Percentiles rank a stretch among this genome's conserved stretches.
Evolutionary conservation across 2,329 filamentous ascomycete genomes (phyloP).

Genomic region (Claviceps pazoutovae): DNA sequence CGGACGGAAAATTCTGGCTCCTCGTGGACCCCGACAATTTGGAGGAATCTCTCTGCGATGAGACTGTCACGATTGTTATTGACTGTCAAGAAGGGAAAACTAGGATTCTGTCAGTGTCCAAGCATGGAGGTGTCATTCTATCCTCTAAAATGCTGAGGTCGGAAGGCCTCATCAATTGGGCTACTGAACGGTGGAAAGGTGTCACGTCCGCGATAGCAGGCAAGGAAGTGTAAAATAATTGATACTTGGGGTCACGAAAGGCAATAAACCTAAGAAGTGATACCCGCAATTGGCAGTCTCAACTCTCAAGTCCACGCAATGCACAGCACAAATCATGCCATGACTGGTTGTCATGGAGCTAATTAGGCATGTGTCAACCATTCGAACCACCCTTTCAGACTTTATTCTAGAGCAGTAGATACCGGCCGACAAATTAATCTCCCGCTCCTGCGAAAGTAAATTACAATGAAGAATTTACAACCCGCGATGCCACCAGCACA

Average conservation of each 20-base stretch:
- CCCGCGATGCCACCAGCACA: conserved; percentile 38
- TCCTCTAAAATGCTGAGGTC: conserved; percentile 52
- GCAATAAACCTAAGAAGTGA: not conserved
- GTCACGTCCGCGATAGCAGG: conserved; percentile 19
- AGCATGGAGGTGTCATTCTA: conserved; percentile 63
- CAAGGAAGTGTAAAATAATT: not conserved
- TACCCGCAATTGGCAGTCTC: not conserved
- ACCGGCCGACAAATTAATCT: conserved; percentile 58
- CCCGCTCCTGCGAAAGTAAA: conserved; percentile 36
- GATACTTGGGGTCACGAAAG: conserved; percentile 11
- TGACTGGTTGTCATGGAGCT: not conserved
- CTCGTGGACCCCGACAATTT: conserved; percentile 79
- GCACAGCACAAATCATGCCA: not conserved
- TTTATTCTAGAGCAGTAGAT: conserved; percentile 76
- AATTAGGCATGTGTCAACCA: conserved; percentile 51
- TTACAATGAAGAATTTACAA: conserved; percentile 16
- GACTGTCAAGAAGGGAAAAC: conserved; percentile 41
- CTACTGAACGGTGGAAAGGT: conserved; percentile 21
- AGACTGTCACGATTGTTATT: conserved; percentile 74
- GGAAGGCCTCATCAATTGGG: conserved; percentile 34
- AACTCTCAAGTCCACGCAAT: not conserved
- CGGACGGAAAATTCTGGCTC: conserved; percentile 51
- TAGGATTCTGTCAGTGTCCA: conserved; percentile 60
- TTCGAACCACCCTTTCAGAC: conserved; percentile 74
- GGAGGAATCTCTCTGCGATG: conserved; percentile 74